A percentile compares a stretch with the other conserved stretches of the same genome.
Evolutionary conservation across 2,329 filamentous ascomycete genomes (phyloP).

Genomic region (Lomentospora prolificans): DNA sequence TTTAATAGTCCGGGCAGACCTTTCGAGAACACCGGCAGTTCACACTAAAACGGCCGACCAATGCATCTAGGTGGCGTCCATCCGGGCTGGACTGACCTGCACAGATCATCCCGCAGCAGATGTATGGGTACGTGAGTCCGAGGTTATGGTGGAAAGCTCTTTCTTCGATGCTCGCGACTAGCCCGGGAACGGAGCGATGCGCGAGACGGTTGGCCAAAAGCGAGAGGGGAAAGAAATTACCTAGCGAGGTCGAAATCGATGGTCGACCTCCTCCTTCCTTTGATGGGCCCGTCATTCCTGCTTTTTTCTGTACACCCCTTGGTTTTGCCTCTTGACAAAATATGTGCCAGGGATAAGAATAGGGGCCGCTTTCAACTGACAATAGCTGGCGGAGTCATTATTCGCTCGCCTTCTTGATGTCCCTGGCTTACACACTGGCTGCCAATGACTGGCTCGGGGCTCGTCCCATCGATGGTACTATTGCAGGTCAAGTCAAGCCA

Average conservation of each 20-base stretch:
- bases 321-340: too few relatives aligned
- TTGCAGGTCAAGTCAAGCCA: not conserved
- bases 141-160: not conserved
- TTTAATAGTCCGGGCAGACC: not conserved
- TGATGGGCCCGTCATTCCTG: not conserved
- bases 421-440: not conserved
- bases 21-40: conserved; percentile 3
- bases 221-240: not conserved
- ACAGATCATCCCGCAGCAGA: not conserved
- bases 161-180: not conserved
- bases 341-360: not conserved
- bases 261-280: not conserved
- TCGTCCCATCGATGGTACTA: not conserved
- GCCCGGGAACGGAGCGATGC: not conserved
- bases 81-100: not conserved
- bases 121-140: not conserved
- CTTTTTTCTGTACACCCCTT: not conserved
- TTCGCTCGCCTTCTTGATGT: not conserved
- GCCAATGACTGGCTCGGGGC: not conserved
- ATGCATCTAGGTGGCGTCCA: not conserved
- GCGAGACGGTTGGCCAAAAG: not conserved
- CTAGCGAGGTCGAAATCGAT: too few relatives aligned
- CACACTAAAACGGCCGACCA: not conserved
- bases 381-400: not conserved
- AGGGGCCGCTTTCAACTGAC: not conserved